Evolutionary conservation across 306 rosid species (phyloP), one percentile per base, ranked within the genome.

Genomic region (Vicia villosa): DNA sequence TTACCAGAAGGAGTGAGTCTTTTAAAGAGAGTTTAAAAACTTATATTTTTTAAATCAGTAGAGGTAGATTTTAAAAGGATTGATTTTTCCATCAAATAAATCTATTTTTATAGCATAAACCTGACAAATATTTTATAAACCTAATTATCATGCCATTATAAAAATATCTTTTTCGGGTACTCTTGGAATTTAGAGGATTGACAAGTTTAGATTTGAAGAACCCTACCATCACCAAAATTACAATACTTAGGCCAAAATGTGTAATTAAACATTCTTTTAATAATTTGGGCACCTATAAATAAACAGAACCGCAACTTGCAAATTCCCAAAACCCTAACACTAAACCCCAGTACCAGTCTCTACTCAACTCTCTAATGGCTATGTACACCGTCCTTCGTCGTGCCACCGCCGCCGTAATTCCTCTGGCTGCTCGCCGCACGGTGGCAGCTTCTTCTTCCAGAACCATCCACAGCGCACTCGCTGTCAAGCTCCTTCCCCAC

Each of bases 331-430:
- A 70, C 83, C 85, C 79, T 73, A 56, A 55, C 67, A 4, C 55
- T 71, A 58, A 72, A 77, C 52, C 69, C 85, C 85, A 75, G 15
- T 4, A 56, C 10, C 3, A 4, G 1, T 40, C 32, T 43, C 17
- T 65, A 1, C 49, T 42, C 37, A 13, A 8, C 42, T 9, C 49
- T 15, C n/a, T 71, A 80, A 90, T 86, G 94, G 85, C 90, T 24
- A 56, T 86, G 38, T 73, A 55, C 85, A 78, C 89, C 21, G n/a
- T 76, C 17, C 85, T 93, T 3, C 97, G 97, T 72, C 84, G 89
- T 19, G 87, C 83, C 8, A 64, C 91, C 62, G 56, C 80, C n/a
- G 68, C 87, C 42, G 74, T 64, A 3, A 20, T 90, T 5, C 82
- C 97, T 32, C 69, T 81, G 3, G 84, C 78, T 1, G 77, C 80